These are phyloP conservation scores for Aspergillus nanangensis DNA, from an alignment of 495 filamentous ascomycete species.

Conservation along the genomic window DNA sequence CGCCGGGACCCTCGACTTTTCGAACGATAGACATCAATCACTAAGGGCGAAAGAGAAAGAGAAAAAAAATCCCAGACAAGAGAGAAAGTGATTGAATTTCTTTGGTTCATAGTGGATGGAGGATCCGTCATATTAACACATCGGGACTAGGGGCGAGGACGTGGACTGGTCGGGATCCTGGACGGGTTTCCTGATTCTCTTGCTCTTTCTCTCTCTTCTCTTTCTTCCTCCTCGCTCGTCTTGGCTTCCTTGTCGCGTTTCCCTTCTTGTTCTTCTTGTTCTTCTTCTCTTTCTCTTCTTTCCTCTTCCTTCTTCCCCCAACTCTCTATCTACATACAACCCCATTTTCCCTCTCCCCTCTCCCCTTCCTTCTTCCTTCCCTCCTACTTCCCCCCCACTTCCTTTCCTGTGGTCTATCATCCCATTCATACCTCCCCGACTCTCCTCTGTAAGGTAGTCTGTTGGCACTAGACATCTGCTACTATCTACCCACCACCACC, in stretches of 20 bases:
- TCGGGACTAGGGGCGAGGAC: constrained; percentile 44
- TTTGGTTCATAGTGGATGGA: constrained; percentile 29
- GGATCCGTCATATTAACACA: constrained; percentile 49
- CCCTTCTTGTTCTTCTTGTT: constrained; percentile 11
- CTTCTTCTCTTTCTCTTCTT: constrained; percentile 7
- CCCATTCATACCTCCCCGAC: neutral
- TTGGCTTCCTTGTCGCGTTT: constrained; percentile 9
- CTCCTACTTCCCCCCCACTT: constrained; percentile 5
- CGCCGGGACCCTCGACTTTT: too few relatives aligned
- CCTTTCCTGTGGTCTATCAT: constrained; percentile 4
- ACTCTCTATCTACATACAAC: constrained; percentile 2
- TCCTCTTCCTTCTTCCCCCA: constrained; percentile 7
- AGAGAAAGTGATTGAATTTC: constrained; percentile 11
- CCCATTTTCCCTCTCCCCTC: constrained; percentile 1
- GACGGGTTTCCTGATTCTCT: constrained; percentile 29
- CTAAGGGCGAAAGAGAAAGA: neutral
- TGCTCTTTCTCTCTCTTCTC: constrained; percentile 16
- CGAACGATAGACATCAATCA: too few relatives aligned
- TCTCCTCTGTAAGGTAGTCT: neutral
- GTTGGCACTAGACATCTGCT: neutral
- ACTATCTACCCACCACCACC: neutral
- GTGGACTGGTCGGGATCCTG: constrained; percentile 35
- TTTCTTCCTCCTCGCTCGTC: constrained; percentile 13
- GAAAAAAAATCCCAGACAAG: neutral
- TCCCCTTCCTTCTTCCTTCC: neutral